Evolutionary conservation across 805 yeast species (phyloP), one percentile per base, ranked within the genome.

Genomic region (Starmerella geochares): DNA sequence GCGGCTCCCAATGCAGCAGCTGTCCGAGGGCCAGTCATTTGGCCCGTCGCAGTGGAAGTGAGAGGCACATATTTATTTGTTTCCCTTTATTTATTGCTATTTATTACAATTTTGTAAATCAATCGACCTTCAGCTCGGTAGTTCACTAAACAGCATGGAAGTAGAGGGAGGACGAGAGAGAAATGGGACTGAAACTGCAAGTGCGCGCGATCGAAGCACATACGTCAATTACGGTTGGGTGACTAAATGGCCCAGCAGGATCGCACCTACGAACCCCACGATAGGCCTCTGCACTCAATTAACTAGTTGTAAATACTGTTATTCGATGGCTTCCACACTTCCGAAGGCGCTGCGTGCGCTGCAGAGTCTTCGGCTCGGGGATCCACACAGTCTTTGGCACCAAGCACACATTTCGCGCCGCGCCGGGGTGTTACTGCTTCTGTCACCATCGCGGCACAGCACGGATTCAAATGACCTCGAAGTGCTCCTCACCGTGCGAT

Each of bases 401-500:
- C 64, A 63, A 28, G 60, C 83, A 9, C 95, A 95, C 0, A 63
- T 74, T 0, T 58, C 71, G 6, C 70, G 96, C 49, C 71, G 96
- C 42, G 81, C 95, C 0, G 79, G 90, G 0, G 96, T 88, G 17
- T 71, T 87, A 59, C 72, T 86, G 0, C 69, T 87, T 16, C 72
- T 88, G 21, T 87, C 84, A 57, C 58, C 60, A 9, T 90, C 92
- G 9, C 47, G 45, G 21, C 47, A 49, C 8, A 27, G 14, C 16
- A 16, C 24, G 8, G 8, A 13, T 23, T 19, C 32, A 4, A 94
- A 94, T 4, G 94, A 86, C 56, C 65, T 87, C 17, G 66, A 90
- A 39, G 94, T 86, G 28, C 70, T 88, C 3, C 66, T 88, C 46
- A 88, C 96, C 1, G 80, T 83, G 58, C 67, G 97, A 54, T 79